These are phyloP conservation scores for Amanita rimosa DNA, from an alignment of 768 basidiomycete species.

Conservation along the genomic window DNA sequence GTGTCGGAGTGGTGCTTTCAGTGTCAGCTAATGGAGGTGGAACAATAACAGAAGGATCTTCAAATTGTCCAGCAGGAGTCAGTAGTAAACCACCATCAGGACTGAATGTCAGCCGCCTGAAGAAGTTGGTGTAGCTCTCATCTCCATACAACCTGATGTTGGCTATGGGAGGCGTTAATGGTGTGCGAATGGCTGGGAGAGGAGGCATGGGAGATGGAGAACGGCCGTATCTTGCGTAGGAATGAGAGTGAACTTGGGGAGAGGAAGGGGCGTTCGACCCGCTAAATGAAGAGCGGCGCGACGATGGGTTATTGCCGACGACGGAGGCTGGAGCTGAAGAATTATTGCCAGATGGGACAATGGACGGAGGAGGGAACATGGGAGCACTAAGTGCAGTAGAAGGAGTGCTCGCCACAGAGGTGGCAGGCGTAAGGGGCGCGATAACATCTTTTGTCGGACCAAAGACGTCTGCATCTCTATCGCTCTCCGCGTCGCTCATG, in stretches of 20 bases:
- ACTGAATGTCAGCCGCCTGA: conserved; percentile 86
- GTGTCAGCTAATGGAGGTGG: conserved; percentile 16
- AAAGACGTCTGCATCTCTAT: conserved; percentile 26
- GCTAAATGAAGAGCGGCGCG: conserved; percentile 65
- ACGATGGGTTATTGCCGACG: conserved; percentile 39
- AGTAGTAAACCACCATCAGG: conserved; percentile 90
- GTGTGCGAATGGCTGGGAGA: conserved; percentile 82
- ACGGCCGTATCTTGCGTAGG: conserved; percentile 52
- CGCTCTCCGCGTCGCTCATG: conserved; percentile 48
- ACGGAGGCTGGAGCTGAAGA: conserved; percentile 6
- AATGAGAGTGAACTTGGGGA: conserved; percentile 37
- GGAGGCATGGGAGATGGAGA: conserved; percentile 89
- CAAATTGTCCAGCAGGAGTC: conserved; percentile 95
- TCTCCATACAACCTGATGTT: conserved; percentile 85
- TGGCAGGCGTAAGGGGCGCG: conserved; percentile 47
- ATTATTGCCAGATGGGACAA: conserved; percentile 3
- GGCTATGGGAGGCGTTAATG: conserved; percentile 45
- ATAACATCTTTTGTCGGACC: conserved; percentile 19
- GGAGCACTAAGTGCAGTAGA: conserved; percentile 22
- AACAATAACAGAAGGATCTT: conserved; percentile 66
- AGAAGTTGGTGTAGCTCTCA: conserved; percentile 92
- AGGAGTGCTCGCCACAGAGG: conserved; percentile 59
- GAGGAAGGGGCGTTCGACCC: conserved; percentile 74
- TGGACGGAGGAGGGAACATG: conserved; percentile 57
- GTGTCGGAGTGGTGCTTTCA: conserved; percentile 33